Base-by-base conservation (phyloP, 257 asterid genomes). In the Haberlea rhodopensis region DNA sequence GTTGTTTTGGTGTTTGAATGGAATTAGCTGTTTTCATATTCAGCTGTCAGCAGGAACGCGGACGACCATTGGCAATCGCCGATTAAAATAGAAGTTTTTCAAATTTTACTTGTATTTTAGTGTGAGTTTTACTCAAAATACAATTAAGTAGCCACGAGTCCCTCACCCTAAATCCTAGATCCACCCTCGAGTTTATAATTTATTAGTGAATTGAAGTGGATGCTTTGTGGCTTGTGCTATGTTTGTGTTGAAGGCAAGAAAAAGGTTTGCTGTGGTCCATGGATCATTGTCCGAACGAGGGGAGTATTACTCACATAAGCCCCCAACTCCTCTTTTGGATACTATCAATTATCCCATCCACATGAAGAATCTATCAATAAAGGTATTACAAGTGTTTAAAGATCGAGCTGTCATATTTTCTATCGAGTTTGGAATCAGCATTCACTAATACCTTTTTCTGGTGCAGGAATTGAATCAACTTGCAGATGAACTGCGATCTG, bases 281-380 rank as follows among this genome's bases (percentile, higher is more conserved):
- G 94, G 96, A 69, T 71, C 96, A 34, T 65, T 87, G 49, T 78
- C 99, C 21, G 95, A 87, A 63, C 70, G 76, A 20, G 97, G 82
- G 60, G 97, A 92, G 74, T 92, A 92, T 74, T 79, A 73, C 75
- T 84, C 96, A 2, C 95, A 92, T 71, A 84, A 85, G 71, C 99
- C 99, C 22, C 97, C 94, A 57, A 92, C 99, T 70, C 99, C 98
- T 55, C 86, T 92, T 64, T 56, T 92, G 82, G 98, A 92, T 80
- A 92, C 97, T 2, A 76, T 92, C 66, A 89, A 89, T 74, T 89
- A 82, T 73, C 98, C 98, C 20, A 80, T 92, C 76, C 98, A 92
- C 79, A 85, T 89, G 95, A 92, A 92, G 69, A 92, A 89, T 75
- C 96, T 92, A 24, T 89, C 98, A 16, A 27, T 68, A 7, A 92